Base-by-base conservation (phyloP, 805 yeast species). In the Nakazawaea ishiwadae region DNA sequence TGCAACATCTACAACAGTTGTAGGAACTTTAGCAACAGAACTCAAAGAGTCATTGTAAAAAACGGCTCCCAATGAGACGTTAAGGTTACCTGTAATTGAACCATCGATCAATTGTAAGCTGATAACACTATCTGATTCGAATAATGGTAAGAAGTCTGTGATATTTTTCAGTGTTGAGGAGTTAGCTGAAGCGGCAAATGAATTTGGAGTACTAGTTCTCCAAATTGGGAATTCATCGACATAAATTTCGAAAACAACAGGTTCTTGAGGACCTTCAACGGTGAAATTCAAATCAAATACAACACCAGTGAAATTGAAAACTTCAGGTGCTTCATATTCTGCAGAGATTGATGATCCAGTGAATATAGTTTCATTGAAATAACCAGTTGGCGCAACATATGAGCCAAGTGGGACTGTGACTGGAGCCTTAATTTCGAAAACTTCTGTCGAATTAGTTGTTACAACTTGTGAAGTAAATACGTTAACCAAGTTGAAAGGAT, bases 201-300 rank as follows among this genome's bases (percentile, higher is more conserved):
- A 42, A 35, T 46, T 44, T 8, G 64, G 64, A 24, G 59, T 48
- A 14, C 58, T 51, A 23, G 60, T 51, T 49, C 64, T 52, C 58
- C 62, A 54, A 23, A 59, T 45, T 20, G 62, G 56, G 29, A 31
- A 42, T 12, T 48, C 57, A 33, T 45, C 61, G 20, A 58, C 43
- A 18, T 46, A 43, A 18, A 59, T 41, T 42, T 59, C 62, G 24
- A 53, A 52, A 15, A 59, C 51, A 12, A 46, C 44, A 15, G 52
- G 50, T 12, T 44, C 44, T 33, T 50, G 50, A 35, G 37, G 32
- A 28, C 55, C 57, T 9, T 27, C 43, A 29, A 51, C 48, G 32
- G 62, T 47, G 42, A 59, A 46, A 37, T 59, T 58, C 38, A 59
- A 51, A n/a, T 56, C 51, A 30, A 58, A 46, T 28, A 44, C 48